Conservation (phyloP, 2,329 filamentous ascomycete species). For the Trichophyton equinum region DNA sequence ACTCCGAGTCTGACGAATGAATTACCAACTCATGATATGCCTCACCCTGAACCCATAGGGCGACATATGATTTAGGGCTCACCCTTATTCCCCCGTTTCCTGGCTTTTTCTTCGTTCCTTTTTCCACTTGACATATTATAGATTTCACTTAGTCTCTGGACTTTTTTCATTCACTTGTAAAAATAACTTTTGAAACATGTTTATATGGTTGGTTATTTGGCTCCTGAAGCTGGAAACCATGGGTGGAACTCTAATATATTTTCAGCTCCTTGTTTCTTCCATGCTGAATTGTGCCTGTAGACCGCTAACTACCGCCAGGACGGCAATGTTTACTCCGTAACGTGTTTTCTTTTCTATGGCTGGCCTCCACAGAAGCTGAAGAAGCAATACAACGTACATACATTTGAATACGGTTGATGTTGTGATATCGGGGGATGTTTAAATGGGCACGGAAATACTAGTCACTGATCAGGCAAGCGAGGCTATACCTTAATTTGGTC, state of each 20-base stretch:
- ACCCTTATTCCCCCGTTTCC: background rate
- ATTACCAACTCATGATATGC: background rate
- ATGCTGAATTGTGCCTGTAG: background rate
- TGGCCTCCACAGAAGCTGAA: background rate
- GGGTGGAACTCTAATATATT: background rate
- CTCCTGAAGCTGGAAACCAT: background rate
- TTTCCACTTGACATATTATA: background rate
- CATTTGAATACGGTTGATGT: background rate
- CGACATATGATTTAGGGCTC: background rate
- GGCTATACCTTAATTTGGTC: background rate
- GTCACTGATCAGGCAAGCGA: background rate
- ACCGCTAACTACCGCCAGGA: background rate
- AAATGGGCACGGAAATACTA: background rate
- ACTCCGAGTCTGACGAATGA: conserved; percentile 33
- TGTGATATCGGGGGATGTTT: background rate
- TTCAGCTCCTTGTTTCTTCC: background rate
- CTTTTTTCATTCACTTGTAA: background rate
- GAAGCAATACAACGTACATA: background rate
- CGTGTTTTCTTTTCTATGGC: background rate
- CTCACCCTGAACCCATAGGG: too few species aligned
- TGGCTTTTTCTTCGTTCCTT: background rate
- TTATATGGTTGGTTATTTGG: background rate
- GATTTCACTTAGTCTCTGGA: background rate
- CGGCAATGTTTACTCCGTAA: background rate
- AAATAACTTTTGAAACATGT: background rate